A percentile compares a stretch with the other conserved stretches of the same genome.
Evolutionary conservation across 306 rosid species (phyloP).

Genomic region (Phaseolus lunatus): DNA sequence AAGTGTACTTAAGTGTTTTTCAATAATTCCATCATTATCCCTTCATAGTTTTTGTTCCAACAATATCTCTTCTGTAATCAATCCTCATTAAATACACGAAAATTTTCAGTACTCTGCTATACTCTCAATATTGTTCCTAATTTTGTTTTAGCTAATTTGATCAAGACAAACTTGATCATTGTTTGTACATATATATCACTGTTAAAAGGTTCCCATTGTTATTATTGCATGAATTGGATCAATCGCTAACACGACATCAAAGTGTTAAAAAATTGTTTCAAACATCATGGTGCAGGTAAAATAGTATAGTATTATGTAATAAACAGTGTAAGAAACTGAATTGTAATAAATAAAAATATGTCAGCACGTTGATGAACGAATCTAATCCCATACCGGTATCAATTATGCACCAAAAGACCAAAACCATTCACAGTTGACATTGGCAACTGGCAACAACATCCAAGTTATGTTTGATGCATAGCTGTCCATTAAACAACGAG

Average conservation of each 20-base stretch:
- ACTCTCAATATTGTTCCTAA: not conserved
- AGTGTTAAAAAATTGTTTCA: constrained; percentile 20
- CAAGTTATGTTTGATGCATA: constrained; percentile 31
- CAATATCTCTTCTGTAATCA: not conserved
- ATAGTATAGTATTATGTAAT: not conserved
- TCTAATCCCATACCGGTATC: not conserved
- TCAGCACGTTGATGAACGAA: constrained; percentile 24
- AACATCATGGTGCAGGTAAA: not conserved
- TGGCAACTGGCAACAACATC: constrained; percentile 34
- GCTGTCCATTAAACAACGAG: constrained; percentile 41
- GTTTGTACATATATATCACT: not conserved
- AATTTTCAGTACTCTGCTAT: not conserved
- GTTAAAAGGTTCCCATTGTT: not conserved
- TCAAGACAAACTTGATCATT: not conserved
- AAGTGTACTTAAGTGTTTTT: constrained; percentile 22
- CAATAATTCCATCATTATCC: constrained; percentile 34
- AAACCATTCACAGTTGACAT: constrained; percentile 37
- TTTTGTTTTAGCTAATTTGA: not conserved
- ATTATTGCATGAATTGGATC: constrained; percentile 6
- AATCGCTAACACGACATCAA: not conserved
- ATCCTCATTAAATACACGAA: not conserved
- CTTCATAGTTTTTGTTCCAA: not conserved
- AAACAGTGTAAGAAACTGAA: constrained; percentile 14
- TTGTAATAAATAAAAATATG: constrained; percentile 24
- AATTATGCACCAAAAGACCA: constrained; percentile 30